phyloP scores from a whole-genome alignment of 805 yeast species.

The Kluyveromyces nonfermentans region DNA sequence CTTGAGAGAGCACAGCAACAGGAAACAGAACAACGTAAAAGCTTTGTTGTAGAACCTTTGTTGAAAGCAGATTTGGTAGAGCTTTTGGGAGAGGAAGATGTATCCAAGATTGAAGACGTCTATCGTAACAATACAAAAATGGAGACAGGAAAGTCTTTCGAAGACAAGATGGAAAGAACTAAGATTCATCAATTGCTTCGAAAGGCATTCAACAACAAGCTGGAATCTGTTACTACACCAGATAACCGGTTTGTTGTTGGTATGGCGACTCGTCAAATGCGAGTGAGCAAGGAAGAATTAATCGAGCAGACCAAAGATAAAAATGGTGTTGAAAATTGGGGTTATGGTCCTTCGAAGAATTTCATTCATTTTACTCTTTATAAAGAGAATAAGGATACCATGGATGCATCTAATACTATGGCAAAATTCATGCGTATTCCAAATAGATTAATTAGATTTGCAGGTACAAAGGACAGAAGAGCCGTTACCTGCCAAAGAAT shows the following conservation, averaged over 20 bases:
- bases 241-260: constrained; percentile 58
- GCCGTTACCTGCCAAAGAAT: constrained; percentile 88
- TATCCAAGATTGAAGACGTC: constrained; percentile 45
- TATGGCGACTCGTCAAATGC: constrained; percentile 36
- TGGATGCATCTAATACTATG: constrained; percentile 80
- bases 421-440: constrained; percentile 68
- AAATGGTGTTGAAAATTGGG: constrained; percentile 53
- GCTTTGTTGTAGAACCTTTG: constrained; percentile 38
- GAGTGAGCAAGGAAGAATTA: constrained; percentile 32
- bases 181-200: constrained; percentile 69
- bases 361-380: constrained; percentile 71
- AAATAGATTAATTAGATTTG: constrained; percentile 61
- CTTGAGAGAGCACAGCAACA: constrained; percentile 28
- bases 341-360: constrained; percentile 61
- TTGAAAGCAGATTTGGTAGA: constrained; percentile 40
- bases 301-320: constrained; percentile 30
- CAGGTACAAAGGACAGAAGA: constrained; percentile 96
- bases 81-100: constrained; percentile 51
- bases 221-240: constrained; percentile 73
- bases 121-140: constrained; percentile 45
- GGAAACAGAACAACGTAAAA: constrained; percentile 22
- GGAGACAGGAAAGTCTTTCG: constrained; percentile 47
- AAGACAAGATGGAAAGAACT: constrained; percentile 68
- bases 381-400: constrained; percentile 93
- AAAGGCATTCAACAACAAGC: constrained; percentile 56